Base-by-base conservation (phyloP, 179 eudicot species). In the Beta macrorhiza region DNA sequence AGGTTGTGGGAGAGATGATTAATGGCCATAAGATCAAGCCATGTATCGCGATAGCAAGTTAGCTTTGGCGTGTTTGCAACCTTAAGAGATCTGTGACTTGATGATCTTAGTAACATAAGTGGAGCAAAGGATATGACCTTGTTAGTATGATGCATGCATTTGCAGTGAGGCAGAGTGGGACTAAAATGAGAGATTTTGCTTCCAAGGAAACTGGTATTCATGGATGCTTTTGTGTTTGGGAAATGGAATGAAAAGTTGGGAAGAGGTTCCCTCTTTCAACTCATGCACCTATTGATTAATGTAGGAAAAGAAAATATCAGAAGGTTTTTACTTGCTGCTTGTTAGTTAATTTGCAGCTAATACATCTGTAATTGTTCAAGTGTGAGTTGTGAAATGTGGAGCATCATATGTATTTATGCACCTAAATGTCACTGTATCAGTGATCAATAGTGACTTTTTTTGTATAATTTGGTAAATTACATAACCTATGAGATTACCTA, bases 21-120 rank as follows among this genome's bases (percentile, higher is more conserved):
- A 76, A 93, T 95, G 84, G 97, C 97, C 55, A 90, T 25, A 51
- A 70, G 85, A n/a, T 95, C 89, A 20, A 91, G 72, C 93, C 93
- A 95, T 74, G 79, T 86, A 76, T 95, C 97, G 14, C 69, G 85
- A 69, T 91, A 85, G 53, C 75, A 76, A 44, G 82, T 62, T 76
- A 58, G 37, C 8, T 85, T 88, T 59, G 80, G 42, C 4, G 32
- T 44, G 19, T 45, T 45, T 16, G 11, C 37, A 67, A 67, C 55
- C 49, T 59, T 49, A 8, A 20, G 2, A 9, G 51, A 19, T 5
- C 63, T 80, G 13, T 63, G 58, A 29, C 13, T 47, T 19, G 81
- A 51, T 76, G 57, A 25, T 37, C n/a, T 71, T 74, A 55, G 74
- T 8, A 76, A 73, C 76, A 78, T 73, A 22, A 72, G 22, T 57